These are phyloP conservation scores for Tylopilus sp. DNA, from an alignment of 768 basidiomycete genomes.

Conservation along the genomic window DNA sequence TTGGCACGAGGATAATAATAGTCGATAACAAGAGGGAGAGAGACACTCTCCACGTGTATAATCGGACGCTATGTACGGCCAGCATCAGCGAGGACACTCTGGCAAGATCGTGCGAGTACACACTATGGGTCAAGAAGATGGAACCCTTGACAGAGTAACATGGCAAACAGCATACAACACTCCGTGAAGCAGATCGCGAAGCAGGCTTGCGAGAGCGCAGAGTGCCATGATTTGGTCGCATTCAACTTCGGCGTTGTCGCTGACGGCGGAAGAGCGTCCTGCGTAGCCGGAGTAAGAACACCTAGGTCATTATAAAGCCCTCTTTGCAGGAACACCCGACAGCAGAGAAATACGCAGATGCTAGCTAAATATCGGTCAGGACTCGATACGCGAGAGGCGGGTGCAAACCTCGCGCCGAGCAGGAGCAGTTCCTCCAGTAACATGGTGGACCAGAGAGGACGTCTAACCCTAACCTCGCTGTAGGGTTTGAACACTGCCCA, in stretches of 20 bases:
- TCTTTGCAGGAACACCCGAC: slow-evolving; percentile 55
- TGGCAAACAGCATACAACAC: slow-evolving; percentile 64
- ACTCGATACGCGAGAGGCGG: background rate
- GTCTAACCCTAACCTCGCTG: slow-evolving; percentile 28
- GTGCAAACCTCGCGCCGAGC: slow-evolving; percentile 19
- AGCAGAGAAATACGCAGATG: slow-evolving; percentile 50
- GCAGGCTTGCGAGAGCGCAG: slow-evolving; percentile 50
- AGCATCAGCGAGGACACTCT: background rate
- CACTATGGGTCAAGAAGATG: slow-evolving; percentile 53
- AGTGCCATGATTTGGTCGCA: slow-evolving; percentile 42
- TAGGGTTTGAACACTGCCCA: slow-evolving; percentile 26
- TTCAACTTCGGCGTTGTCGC: slow-evolving; percentile 17
- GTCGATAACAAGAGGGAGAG: slow-evolving; percentile 55
- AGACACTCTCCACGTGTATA: slow-evolving; percentile 67
- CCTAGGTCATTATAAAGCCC: slow-evolving; percentile 60
- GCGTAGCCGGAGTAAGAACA: slow-evolving; percentile 37
- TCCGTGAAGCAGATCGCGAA: slow-evolving; percentile 77
- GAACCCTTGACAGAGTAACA: slow-evolving; percentile 70
- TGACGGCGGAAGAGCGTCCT: slow-evolving; percentile 23
- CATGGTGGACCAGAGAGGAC: slow-evolving; percentile 7
- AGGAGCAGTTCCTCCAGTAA: slow-evolving; percentile 11
- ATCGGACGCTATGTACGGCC: slow-evolving; percentile 45
- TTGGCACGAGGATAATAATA: slow-evolving; percentile 65
- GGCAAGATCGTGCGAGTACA: slow-evolving; percentile 25
- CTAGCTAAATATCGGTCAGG: slow-evolving; percentile 31